A percentile compares a stretch with the other conserved stretches of the same genome.
phyloP scores from a whole-genome alignment of 768 basidiomycete genomes.

The Pleurotus pulmonarius region DNA sequence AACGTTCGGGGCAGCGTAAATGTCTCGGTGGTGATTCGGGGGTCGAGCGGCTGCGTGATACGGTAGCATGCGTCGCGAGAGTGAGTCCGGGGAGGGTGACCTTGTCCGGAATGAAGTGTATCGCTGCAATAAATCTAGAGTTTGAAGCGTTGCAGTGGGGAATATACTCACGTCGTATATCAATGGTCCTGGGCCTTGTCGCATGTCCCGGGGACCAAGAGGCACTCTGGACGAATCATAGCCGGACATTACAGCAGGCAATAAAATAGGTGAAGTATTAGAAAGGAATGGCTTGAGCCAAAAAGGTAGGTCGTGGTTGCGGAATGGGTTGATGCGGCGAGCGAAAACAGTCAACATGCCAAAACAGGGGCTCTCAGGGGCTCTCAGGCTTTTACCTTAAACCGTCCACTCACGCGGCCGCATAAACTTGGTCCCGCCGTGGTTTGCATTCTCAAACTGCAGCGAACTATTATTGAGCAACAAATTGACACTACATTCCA shows the following conservation, averaged over 20 bases:
- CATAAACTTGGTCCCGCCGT: no score
- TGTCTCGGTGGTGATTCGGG: slow-evolving; percentile 28
- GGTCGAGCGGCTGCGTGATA: no score
- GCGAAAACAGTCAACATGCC: no score
- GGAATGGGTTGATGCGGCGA: no score
- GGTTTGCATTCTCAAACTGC: no score
- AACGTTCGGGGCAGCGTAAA: slow-evolving; percentile 15
- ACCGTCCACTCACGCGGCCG: no score
- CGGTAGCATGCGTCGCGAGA: slow-evolving; percentile 1
- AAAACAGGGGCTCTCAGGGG: no score
- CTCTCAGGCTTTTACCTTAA: no score
- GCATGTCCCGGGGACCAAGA: not conserved
- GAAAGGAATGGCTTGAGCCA: no score
- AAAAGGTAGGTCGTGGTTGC: no score
- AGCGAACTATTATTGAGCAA: no score
- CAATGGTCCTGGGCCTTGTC: not conserved
- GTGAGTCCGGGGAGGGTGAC: slow-evolving; percentile 2
- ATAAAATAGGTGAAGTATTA: not conserved
- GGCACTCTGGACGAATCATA: slow-evolving; percentile 2
- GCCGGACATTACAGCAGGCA: not conserved
- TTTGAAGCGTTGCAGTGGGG: not conserved
- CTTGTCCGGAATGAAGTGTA: slow-evolving; percentile 3
- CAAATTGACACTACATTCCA: no score
- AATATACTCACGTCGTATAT: slow-evolving; percentile 1
- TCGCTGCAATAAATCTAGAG: not conserved